Evolutionary conservation across 2,329 filamentous ascomycete genomes (phyloP).

Genomic region (Emergomyces orientalis): DNA sequence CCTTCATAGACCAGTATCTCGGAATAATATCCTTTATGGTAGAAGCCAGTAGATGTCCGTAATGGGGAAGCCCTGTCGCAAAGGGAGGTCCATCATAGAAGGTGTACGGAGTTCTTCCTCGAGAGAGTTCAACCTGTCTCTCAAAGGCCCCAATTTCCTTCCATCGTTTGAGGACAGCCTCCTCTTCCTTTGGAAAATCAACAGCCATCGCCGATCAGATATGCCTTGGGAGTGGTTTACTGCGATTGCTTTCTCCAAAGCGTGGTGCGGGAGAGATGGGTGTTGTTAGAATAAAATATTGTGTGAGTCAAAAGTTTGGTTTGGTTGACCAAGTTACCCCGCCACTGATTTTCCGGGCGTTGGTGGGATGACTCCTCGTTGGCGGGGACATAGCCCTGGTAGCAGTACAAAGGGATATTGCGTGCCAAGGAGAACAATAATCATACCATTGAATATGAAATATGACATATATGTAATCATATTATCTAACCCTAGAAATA

Average conservation of each 20-base stretch:
- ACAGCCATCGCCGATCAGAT: slow-evolving; percentile 59
- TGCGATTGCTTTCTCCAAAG: not conserved
- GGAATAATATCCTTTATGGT: slow-evolving; percentile 98
- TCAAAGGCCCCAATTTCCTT: slow-evolving; percentile 86
- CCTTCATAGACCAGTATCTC: slow-evolving; percentile 96
- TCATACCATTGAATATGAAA: not conserved
- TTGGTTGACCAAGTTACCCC: not conserved
- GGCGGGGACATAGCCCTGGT: not conserved
- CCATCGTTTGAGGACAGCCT: slow-evolving; percentile 75
- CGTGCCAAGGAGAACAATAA: not conserved
- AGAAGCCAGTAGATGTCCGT: slow-evolving; percentile 73
- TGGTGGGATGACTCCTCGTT: not conserved
- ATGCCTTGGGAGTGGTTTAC: slow-evolving; percentile 12
- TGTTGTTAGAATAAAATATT: slow-evolving; percentile 7
- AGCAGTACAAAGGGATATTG: not conserved
- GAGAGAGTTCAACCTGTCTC: slow-evolving; percentile 75
- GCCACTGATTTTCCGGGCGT: slow-evolving; percentile 7
- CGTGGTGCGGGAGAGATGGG: slow-evolving; percentile 12
- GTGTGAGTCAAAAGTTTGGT: slow-evolving; percentile 10
- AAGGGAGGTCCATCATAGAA: slow-evolving; percentile 89
- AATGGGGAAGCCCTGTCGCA: slow-evolving; percentile 60
- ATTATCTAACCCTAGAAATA: not conserved
- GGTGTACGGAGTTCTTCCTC: slow-evolving; percentile 74
- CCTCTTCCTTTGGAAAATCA: slow-evolving; percentile 87
- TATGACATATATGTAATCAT: not conserved